Conservation (phyloP, 441 rosid genomes). For the Pelargonium myrrhifolium region DNA sequence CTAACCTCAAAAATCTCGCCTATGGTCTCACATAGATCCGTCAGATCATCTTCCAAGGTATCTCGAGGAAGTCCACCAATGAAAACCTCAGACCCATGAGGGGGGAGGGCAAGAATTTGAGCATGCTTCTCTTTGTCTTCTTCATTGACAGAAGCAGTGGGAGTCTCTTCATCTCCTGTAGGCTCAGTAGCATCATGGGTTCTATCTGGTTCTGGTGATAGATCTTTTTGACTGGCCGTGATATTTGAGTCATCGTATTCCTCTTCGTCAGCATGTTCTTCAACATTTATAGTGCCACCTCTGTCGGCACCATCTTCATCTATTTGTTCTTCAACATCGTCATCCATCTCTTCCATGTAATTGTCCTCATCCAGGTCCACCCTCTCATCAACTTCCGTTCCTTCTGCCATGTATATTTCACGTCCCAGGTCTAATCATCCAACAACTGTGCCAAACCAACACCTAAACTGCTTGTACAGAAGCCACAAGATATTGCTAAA, state of each 20-base stretch:
- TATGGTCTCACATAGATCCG: conserved; percentile 72
- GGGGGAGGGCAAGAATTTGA: conserved; percentile 83
- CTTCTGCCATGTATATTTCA: conserved; percentile 58
- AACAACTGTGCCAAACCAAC: conserved; percentile 31
- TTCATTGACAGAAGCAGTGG: conserved; percentile 39
- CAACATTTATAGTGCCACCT: conserved; percentile 36
- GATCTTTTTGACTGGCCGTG: conserved; percentile 36
- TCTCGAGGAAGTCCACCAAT: conserved; percentile 94
- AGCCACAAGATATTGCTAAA: no score
- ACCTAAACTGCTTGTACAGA: conserved; percentile 18
- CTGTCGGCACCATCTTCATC: conserved; percentile 63
- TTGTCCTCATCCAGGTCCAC: conserved; percentile 93
- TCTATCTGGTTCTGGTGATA: conserved; percentile 40
- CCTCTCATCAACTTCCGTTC: conserved; percentile 71
- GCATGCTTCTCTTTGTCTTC: conserved; percentile 64
- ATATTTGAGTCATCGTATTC: conserved; percentile 37
- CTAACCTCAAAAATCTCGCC: conserved; percentile 83
- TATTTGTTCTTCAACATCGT: conserved; percentile 67
- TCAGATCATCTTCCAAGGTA: conserved; percentile 64
- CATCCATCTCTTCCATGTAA: conserved; percentile 88
- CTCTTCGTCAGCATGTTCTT: conserved; percentile 47
- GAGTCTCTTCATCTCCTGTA: conserved; percentile 44
- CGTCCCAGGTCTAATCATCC: conserved; percentile 20
- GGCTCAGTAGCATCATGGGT: conserved; percentile 32
- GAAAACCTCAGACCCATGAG: conserved; percentile 92